Base-by-base conservation (phyloP, 257 asterid species). In the Solanum microdontum region DNA sequence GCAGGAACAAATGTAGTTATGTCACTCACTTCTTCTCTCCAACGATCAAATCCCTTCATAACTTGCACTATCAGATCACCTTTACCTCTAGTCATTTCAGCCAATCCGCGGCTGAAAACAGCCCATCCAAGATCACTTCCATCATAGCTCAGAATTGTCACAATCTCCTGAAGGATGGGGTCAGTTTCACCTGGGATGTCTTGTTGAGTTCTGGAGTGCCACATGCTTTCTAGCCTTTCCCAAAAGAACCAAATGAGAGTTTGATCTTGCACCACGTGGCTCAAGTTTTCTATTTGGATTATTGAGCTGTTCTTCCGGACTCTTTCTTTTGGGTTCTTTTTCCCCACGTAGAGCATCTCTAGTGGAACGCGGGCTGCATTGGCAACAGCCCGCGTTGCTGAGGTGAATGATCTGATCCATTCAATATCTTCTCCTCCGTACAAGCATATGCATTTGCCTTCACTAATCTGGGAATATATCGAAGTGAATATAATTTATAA, bases 381-480 rank as follows among this genome's bases (percentile, higher is more conserved):
- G 3, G 99, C 94, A 1, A 88, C 93, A 11, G 86, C 86, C 7
- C 91, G 83, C 0, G 94, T 90, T 1, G 92, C 55, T 2, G 70
- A 86, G 45, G 98, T 95, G 92, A 97, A 96, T 34, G 58, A 89
- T 21, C 92, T 91, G 68, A 97, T 94, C 99, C 99, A 97, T 0
- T 92, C 93, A 0, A 95, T 92, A 91, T 97, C 98, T 13, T 95
- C 99, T 21, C 99, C 99, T 15, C 99, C 99, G 55, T 93, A 97
- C 82, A 97, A 86, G 87, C 98, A 97, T 19, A 97, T 96, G 68
- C 91, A 94, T 89, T 68, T 93, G 87, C 93, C 92, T n/a, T 80
- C 92, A 8, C 64, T 68, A 6, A 90, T 87, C 99, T 97, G 21
- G 15, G 6, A 62, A 64, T 64, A n/a, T 6, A 62, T 60, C 12